These are phyloP conservation scores for Colletotrichum sublineola DNA, from an alignment of 2,329 filamentous ascomycete genomes.

Conservation along the genomic window DNA sequence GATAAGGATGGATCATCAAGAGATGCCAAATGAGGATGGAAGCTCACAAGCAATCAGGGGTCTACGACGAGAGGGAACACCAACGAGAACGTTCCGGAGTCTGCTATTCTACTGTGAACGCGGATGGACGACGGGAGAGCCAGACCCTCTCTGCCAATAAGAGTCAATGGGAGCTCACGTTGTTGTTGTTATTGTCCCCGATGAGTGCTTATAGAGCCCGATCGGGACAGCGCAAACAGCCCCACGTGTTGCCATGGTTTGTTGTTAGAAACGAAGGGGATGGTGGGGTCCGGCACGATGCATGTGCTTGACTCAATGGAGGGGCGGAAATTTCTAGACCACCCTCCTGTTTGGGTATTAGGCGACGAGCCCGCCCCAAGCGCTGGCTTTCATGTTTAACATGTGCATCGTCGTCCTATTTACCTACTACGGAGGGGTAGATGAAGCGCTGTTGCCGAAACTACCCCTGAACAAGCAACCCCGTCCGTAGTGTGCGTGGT, in stretches of 20 bases:
- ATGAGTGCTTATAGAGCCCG: constrained; percentile 18
- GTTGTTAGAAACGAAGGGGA: background rate
- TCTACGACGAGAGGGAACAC: background rate
- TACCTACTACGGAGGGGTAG: background rate
- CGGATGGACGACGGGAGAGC: background rate
- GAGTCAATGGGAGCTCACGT: constrained; percentile 16
- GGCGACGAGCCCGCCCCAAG: background rate
- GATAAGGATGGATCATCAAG: constrained; percentile 3
- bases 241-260: constrained; percentile 42
- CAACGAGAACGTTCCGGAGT: constrained; percentile 5
- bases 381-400: constrained; percentile 2
- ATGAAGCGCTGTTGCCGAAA: constrained; percentile 28
- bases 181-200: constrained; percentile 9
- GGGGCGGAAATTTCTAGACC: constrained; percentile 41
- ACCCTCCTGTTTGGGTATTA: constrained; percentile 22
- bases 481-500: background rate
- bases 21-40: background rate
- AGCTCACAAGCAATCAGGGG: background rate
- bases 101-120: background rate
- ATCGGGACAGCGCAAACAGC: constrained; percentile 13
- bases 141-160: constrained; percentile 14
- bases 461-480: background rate
- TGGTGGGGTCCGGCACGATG: constrained; percentile 21
- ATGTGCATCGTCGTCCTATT: background rate
- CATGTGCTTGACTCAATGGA: constrained; percentile 14